Base-by-base conservation (phyloP, 139 green algal species). In the Zygnema circumcarinatum region DNA sequence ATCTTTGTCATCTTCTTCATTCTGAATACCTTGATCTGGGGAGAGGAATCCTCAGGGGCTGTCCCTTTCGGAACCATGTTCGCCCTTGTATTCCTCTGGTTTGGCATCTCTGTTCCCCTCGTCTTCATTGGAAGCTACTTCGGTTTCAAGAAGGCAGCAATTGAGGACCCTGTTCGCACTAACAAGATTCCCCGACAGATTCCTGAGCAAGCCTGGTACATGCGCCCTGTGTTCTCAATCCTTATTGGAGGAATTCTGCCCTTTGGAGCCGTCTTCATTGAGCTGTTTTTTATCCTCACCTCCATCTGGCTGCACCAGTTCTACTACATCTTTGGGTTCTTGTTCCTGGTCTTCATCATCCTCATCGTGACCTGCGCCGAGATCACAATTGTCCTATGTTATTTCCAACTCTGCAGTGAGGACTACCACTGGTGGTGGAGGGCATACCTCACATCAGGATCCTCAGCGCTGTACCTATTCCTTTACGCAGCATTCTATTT, bases 131-230 rank as follows among this genome's bases (percentile, higher is more conserved):
- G 97, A 38, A 95, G 92, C 54, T 98, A 98, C 90, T 97, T 98
- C 76, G 97, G 97, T 40, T 98, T 98, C 95, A 97, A 97, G 92
- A 95, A 94, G 90, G 88, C 95, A 1, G 92, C 95, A 0, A 84
- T 91, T 21, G 95, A 98, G 84, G 94, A 96, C 79, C 97, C 97
- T 1, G 96, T 99, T 41, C 93, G 97, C 62, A 99, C 97, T 39
- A 99, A 99, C 94, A 98, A 98, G 91, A 99, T 99, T 84, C 97
- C 97, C 0, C 92, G 97, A 67, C 97, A 99, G 93, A 95, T 99
- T 42, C 97, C 97, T 0, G 94, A 98, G 86, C 97, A 99, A 94
- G 95, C 96, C 1, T 98, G 94, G 95, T 99, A 98, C 93, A 98
- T 98, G 96, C 92, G 96, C 86, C 94, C 95, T 0, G 56, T 95